Base-by-base conservation (phyloP, 352 stramenopile species). In the Phytophthora agathidicida region DNA sequence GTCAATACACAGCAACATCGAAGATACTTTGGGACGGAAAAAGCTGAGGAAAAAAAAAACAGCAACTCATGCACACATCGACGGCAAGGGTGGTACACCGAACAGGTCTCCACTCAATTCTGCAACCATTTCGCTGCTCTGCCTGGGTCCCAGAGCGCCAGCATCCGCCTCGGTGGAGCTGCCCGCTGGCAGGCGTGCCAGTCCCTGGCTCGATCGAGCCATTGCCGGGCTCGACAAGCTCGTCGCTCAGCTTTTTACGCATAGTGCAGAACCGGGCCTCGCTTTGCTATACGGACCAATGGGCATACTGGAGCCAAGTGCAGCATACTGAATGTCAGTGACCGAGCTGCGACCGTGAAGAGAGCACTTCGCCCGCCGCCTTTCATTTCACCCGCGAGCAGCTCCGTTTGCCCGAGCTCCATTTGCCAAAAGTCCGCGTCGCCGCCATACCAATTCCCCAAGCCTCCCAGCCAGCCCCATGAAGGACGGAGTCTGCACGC, bases 401-500 rank as follows among this genome's bases (percentile, higher is more conserved):
- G 55, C 45, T 64, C 45, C 44, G 24, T 30, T 45, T 46, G 22
- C 30, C 16, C 10, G n/a, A 6, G 32, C 16, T 39, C n/a, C 65
- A 69, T 63, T 73, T 62, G 52, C 27, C 52, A 56, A 70, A 60
- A 52, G 38, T 62, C 31, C 22, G 11, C 16, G 49, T 51, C 31
- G 19, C 17, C 23, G 31, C 20, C 44, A 14, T 31, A 22, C 43
- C 23, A 17, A 3, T 51, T 13, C 32, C 33, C 22, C 26, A 26
- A n/a, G 14, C 26, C 13, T 32, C n/a, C 5, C 17, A 23, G 8
- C 9, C 19, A 17, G 9, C 24, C 46, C n/a, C 3, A 89, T 87
- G 77, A 87, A 85, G 68, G 65, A 77, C 50, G 44, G 55, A 47
- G 46, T 65, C 30, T 70, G 70, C 24, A 70, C 62, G 22, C 60